Conservation (phyloP, 495 filamentous ascomycete genomes). For the Geoglossum glabrum region DNA sequence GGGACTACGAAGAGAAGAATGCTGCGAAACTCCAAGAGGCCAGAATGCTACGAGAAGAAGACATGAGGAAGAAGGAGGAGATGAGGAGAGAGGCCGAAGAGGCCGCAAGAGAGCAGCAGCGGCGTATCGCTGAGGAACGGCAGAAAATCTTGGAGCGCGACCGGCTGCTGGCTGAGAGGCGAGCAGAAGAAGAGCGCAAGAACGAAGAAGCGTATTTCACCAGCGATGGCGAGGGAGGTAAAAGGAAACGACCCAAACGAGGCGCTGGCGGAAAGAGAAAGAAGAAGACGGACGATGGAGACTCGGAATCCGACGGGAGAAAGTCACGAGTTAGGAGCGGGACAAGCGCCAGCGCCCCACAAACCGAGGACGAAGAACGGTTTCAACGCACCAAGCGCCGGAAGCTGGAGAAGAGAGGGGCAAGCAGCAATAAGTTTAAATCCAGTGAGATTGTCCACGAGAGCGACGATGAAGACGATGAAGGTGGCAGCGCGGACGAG, state of each 20-base stretch:
- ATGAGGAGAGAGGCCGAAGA: constrained; percentile 43
- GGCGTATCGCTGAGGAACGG: constrained; percentile 64
- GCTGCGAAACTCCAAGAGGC: constrained; percentile 63
- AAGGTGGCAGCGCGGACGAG: constrained; percentile 8
- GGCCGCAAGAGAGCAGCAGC: constrained; percentile 44
- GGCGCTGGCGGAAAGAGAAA: constrained; percentile 26
- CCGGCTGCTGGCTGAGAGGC: constrained; percentile 43
- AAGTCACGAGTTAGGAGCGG: constrained; percentile 13
- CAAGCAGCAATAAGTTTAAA: constrained; percentile 44
- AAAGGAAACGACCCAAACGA: constrained; percentile 43
- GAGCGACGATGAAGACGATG: constrained; percentile 39
- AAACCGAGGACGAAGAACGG: constrained; percentile 24
- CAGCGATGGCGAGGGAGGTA: constrained; percentile 59
- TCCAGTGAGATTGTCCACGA: constrained; percentile 62
- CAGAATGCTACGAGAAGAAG: constrained; percentile 53
- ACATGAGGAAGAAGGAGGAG: constrained; percentile 53
- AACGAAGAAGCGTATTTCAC: constrained; percentile 51
- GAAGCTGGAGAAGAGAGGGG: constrained; percentile 33
- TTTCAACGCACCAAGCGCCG: constrained; percentile 33
- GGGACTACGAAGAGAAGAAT: constrained; percentile 85
- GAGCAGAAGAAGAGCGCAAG: constrained; percentile 50
- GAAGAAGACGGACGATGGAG: constrained; percentile 38
- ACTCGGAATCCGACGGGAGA: constrained; percentile 24
- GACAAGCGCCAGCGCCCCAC: constrained; percentile 14
- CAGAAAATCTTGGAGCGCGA: constrained; percentile 58